Base-by-base conservation (phyloP, 139 green algal genomes). In the Diplosphaera chodatii region DNA sequence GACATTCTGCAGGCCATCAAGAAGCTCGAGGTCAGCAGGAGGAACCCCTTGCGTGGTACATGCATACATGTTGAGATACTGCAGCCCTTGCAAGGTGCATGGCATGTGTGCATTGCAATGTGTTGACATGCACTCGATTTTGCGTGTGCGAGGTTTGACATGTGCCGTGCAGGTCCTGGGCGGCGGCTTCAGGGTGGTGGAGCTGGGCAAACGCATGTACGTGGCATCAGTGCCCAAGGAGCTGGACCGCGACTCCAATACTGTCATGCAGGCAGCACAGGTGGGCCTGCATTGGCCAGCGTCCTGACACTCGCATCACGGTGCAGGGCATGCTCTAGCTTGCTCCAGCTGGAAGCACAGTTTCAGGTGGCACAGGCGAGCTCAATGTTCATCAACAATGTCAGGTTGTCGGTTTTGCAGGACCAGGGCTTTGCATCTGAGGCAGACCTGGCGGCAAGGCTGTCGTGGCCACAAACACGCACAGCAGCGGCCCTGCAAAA, bases 171-270 rank as follows among this genome's bases (percentile, higher is more conserved):
- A 59, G 48, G 77, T 77, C 5, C 80, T 97, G 48, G 92, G 90
- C 3, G 76, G 82, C 67, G 91, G 91, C 31, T 92, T 92, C 55
- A 78, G 84, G 18, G 40, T 94, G 27, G 72, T 94, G 16, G 82
- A 68, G 3, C 80, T 96, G 20, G 90, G 86, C 27, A 28, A 33
- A 0, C 68, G 64, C 18, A 56, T 20, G 25, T 70, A 28, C 34
- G 34, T 59, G 66, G 30, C 15, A 34, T 90, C 82, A 16, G 84
- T 94, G 63, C 91, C 92, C 23, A 82, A 81, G 0, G 91, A 96
- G 78, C 88, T 97, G 16, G 90, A 88, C 77, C 86, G 83, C n/a
- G 91, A 97, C 82, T 84, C 84, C 40, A 94, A 91, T 73, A 55
- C 69, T 16, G 77, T 91, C 3, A 77, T 97, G 55, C 80, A 90